A percentile compares a stretch with the other conserved stretches of the same genome.
Conservation (phyloP, 78 protist genomes). For the Dictyostelium firmibasis region DNA sequence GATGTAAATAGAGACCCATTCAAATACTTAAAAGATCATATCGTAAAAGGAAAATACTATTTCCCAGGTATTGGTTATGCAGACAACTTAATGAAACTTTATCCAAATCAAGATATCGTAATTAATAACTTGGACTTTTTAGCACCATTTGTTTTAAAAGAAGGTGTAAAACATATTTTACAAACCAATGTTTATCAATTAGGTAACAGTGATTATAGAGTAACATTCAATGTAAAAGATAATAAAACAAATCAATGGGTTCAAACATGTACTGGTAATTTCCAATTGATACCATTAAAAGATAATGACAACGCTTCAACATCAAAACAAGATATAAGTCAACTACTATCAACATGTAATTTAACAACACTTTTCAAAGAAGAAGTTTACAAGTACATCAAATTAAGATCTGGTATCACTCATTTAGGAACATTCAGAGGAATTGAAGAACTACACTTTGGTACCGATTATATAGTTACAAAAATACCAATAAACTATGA, state of each 20-base stretch:
- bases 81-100: neutral
- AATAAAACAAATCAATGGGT: neutral
- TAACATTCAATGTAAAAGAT: neutral
- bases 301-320: neutral
- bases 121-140: constrained; percentile 35
- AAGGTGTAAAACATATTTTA: neutral
- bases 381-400: neutral
- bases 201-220: neutral
- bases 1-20: constrained; percentile 1
- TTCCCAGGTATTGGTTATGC: constrained; percentile 55
- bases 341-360: neutral
- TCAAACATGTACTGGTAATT: neutral
- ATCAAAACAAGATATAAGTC: neutral
- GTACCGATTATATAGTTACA: neutral
- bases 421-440: neutral
- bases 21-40: constrained; percentile 48
- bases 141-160: constrained; percentile 41
- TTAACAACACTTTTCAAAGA: neutral
- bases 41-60: constrained; percentile 1
- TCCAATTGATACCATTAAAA: neutral
- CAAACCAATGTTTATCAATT: neutral
- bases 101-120: neutral
- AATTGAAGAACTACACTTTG: neutral
- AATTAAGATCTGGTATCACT: neutral
- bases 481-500: neutral